Base-by-base conservation (phyloP, 2,329 filamentous ascomycete species). In the Nigrograna mackinnonii region DNA sequence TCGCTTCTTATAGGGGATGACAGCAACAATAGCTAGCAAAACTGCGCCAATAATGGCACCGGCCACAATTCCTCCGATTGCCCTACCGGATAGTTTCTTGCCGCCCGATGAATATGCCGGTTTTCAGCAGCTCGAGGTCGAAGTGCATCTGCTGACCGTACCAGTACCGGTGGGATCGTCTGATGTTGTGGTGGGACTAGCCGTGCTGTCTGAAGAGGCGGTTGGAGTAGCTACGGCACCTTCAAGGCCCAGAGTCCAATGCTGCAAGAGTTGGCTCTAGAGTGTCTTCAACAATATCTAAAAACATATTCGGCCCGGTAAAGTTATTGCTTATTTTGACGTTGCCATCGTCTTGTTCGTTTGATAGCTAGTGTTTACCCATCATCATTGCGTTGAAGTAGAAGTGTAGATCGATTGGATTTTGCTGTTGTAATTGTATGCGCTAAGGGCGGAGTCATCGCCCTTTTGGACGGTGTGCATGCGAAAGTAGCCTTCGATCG, bases 261-360 rank as follows among this genome's bases (percentile, higher is more conserved):
- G 31, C 22, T 42, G 37, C 36, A 11, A 50, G 33, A 20, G 32
- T 42, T 4, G 42, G 31, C n/a, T 37, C 12, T 14, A 46, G 20
- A 16, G 20, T 41, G 6, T 34, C 32, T n/a, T 41, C 33, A 6
- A 53, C 38, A 14, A n/a, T n/a, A n/a, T 44, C 50, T 3, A 54
- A 44, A 28, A 44, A 43, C 3, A 49, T 47, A 16, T 54, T 46
- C 6, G 41, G 26, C 7, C 50, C 50, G 2, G 45, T 49, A 26
- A 41, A 54, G n/a, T 47, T 24, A 22, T 54, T 54, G 37, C 34
- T 51, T 34, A 54, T 43, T 18, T 39, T 48, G 3, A 44, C 36
- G 19, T 33, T 49, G 5, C 43, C 48, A 20, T 51, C 48, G 16
- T 32, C 35, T 35, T 43, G 39, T 6, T 41, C 18, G 4, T 28